Evolutionary conservation across 768 basidiomycete genomes (phyloP).

Genomic region (Boletus rufocinnamomeus): DNA sequence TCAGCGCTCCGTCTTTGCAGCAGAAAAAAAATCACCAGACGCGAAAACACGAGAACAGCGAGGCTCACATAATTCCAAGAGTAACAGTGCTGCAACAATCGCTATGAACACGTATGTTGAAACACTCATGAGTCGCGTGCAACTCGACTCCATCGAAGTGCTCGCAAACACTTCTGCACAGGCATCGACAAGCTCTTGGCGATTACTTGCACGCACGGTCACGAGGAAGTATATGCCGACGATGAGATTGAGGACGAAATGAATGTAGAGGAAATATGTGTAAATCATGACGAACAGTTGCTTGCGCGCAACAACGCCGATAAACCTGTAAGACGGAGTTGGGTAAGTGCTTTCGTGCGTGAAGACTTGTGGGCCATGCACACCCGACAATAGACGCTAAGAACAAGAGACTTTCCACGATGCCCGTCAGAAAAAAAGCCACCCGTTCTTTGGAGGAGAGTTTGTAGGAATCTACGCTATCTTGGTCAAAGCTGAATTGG

Average conservation of each 20-base stretch:
- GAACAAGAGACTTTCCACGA: constrained; percentile 57
- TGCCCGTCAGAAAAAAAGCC: constrained; percentile 50
- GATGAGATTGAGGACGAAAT: constrained; percentile 56
- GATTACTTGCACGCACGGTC: constrained; percentile 47
- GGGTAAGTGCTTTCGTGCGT: not conserved
- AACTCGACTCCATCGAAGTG: constrained; percentile 45
- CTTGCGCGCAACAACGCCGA: constrained; percentile 64
- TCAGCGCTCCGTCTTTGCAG: constrained; percentile 50
- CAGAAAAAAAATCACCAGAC: constrained; percentile 7
- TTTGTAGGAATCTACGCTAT: constrained; percentile 37
- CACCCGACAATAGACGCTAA: constrained; percentile 60
- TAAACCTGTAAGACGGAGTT: constrained; percentile 43
- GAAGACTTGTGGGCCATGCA: not conserved
- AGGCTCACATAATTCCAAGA: constrained; percentile 59
- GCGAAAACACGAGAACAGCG: not conserved
- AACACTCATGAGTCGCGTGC: constrained; percentile 43
- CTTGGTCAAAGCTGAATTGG: not conserved
- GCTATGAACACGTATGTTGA: constrained; percentile 49
- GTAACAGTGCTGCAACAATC: constrained; percentile 45
- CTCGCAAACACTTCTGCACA: constrained; percentile 50
- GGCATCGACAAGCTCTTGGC: constrained; percentile 41
- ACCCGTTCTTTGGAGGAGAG: constrained; percentile 34
- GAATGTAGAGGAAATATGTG: constrained; percentile 55
- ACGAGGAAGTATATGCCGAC: constrained; percentile 55
- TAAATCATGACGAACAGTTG: constrained; percentile 60